Conservation (phyloP, 2,329 filamentous ascomycete species). For the Ascochyta viciae-villosae region DNA sequence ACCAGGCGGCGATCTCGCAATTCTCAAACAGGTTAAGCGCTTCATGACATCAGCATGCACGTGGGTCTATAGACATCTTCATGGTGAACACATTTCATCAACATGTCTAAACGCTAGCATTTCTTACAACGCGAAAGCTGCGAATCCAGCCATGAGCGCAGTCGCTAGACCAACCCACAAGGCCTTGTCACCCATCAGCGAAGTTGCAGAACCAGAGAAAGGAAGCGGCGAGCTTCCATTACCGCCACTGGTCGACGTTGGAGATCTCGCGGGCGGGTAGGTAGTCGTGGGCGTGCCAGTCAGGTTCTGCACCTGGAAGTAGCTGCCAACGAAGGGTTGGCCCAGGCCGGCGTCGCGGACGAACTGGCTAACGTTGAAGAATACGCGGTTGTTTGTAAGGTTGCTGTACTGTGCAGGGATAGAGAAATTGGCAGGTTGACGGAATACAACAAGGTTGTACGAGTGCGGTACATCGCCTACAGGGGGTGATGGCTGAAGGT, state of each 20-base stretch:
- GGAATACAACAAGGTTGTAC: conserved; percentile 39
- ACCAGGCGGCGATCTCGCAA: conserved; percentile 6
- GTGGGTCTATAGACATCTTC: neutral
- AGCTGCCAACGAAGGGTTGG: conserved; percentile 47
- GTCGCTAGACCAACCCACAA: conserved; percentile 25
- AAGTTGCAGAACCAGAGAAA: conserved; percentile 25
- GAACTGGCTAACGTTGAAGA: conserved; percentile 49
- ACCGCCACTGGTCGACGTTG: conserved; percentile 9
- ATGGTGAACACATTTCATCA: neutral
- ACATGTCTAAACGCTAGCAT: neutral
- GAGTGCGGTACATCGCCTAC: conserved; percentile 38
- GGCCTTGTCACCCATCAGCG: conserved; percentile 16
- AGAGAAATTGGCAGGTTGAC: conserved; percentile 33
- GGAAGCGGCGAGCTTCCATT: conserved; percentile 5
- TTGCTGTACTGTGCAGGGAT: conserved; percentile 37
- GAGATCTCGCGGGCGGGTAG: conserved; percentile 26
- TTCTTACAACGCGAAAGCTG: conserved; percentile 31
- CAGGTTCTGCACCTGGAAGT: conserved; percentile 47
- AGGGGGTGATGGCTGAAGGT: conserved; percentile 35
- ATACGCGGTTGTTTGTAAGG: conserved; percentile 29
- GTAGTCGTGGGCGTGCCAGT: conserved; percentile 29
- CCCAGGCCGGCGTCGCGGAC: conserved; percentile 39
- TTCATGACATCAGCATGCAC: conserved; percentile 13
- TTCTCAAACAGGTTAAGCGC: neutral
- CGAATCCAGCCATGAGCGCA: conserved; percentile 27